Evolutionary conservation across 306 rosid species (phyloP).

Genomic region (Mimosa pudica): DNA sequence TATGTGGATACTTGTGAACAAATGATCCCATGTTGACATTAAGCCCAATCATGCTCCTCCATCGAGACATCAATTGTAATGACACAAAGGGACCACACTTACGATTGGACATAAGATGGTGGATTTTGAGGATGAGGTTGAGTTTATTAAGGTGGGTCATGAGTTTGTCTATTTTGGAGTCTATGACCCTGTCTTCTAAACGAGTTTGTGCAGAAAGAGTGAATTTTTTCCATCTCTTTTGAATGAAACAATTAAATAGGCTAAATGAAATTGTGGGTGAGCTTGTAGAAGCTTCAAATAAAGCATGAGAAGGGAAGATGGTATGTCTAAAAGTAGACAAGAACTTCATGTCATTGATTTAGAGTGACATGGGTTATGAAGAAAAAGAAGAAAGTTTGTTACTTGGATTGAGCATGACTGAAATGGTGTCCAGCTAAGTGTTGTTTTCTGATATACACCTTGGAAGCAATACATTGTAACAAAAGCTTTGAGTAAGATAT

Average conservation of each 20-base stretch:
- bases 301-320: slow-evolving; percentile 12
- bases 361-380: background rate
- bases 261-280: slow-evolving; percentile 40
- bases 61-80: slow-evolving; percentile 65
- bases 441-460: slow-evolving; percentile 30
- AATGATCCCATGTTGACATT: slow-evolving; percentile 53
- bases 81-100: slow-evolving; percentile 71
- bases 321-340: slow-evolving; percentile 29
- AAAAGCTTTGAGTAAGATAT: slow-evolving; percentile 42
- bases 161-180: slow-evolving; percentile 62
- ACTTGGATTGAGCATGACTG: background rate
- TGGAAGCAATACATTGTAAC: slow-evolving; percentile 61
- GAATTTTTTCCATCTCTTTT: slow-evolving; percentile 69
- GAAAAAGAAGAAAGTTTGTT: slow-evolving; percentile 7
- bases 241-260: slow-evolving; percentile 48
- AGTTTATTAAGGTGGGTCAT: slow-evolving; percentile 50
- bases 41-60: slow-evolving; percentile 60
- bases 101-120: slow-evolving; percentile 49
- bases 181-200: slow-evolving; percentile 63
- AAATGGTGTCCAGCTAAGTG: background rate
- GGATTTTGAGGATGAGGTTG: slow-evolving; percentile 48
- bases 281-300: slow-evolving; percentile 17
- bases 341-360: slow-evolving; percentile 39
- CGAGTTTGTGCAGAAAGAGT: slow-evolving; percentile 67
- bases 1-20: slow-evolving; percentile 60